Conservation (phyloP, 805 yeast genomes). For the Sugiyamaella smithiae region DNA sequence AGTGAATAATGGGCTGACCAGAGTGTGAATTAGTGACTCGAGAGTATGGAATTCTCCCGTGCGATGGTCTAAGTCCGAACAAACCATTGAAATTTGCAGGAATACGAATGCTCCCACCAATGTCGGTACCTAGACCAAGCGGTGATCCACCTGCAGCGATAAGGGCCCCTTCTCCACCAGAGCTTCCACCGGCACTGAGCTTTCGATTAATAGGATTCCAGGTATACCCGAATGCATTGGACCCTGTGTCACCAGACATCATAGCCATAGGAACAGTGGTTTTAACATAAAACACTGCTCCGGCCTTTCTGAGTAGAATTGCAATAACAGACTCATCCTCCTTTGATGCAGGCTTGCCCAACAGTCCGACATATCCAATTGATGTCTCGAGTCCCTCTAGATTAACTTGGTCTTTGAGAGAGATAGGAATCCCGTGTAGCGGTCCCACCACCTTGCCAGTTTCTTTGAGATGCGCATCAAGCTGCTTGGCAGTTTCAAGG, state of each 20-base stretch:
- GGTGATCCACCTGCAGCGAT: slow-evolving; percentile 44
- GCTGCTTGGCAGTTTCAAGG: slow-evolving; percentile 49
- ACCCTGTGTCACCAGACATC: slow-evolving; percentile 48
- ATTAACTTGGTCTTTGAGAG: slow-evolving; percentile 56
- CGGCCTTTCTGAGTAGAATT: slow-evolving; percentile 40
- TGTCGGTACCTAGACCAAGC: slow-evolving; percentile 55
- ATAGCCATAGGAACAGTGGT: slow-evolving; percentile 53
- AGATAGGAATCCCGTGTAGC: slow-evolving; percentile 64
- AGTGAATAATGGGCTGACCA: slow-evolving; percentile 39
- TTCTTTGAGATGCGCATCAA: slow-evolving; percentile 49
- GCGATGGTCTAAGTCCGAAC: slow-evolving; percentile 49
- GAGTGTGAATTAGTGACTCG: slow-evolving; percentile 30
- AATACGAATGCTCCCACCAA: slow-evolving; percentile 52
- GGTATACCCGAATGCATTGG: slow-evolving; percentile 46
- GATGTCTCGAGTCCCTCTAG: slow-evolving; percentile 63
- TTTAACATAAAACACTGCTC: slow-evolving; percentile 55
- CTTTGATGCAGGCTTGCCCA: slow-evolving; percentile 51
- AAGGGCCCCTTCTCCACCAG: slow-evolving; percentile 56
- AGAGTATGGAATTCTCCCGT: slow-evolving; percentile 33
- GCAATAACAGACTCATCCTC: slow-evolving; percentile 39
- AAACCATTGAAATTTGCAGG: slow-evolving; percentile 46
- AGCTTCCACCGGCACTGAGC: slow-evolving; percentile 52
- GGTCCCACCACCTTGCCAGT: slow-evolving; percentile 56
- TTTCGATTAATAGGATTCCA: slow-evolving; percentile 44
- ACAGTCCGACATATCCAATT: slow-evolving; percentile 49